Conservation (phyloP, 306 rosid genomes). For the Clitoria ternatea region DNA sequence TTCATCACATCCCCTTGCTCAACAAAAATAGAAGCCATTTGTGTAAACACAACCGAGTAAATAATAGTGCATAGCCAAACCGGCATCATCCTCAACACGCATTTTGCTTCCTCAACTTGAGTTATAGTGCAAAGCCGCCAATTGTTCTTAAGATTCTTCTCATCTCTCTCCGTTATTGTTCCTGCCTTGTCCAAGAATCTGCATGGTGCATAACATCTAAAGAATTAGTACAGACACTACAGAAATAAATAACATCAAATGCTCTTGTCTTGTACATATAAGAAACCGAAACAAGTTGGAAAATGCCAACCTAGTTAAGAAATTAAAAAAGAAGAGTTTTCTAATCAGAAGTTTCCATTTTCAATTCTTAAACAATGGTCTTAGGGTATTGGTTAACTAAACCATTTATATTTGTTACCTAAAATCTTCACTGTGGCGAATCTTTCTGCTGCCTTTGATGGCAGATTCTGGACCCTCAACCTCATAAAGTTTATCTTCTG, state of each 20-base stretch:
- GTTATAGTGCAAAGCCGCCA: slow-evolving; percentile 62
- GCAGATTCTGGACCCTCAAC: slow-evolving; percentile 48
- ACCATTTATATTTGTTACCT: slow-evolving; percentile 6
- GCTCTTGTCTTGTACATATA: no score
- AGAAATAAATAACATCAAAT: no score
- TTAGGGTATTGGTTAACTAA: no score
- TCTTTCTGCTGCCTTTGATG: slow-evolving; percentile 59
- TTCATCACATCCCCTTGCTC: slow-evolving; percentile 68
- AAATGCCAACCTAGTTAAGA: no score
- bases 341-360: no score
- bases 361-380: no score
- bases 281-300: no score
- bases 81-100: slow-evolving; percentile 51
- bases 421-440: slow-evolving; percentile 34
- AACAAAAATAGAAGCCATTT: slow-evolving; percentile 66
- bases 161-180: slow-evolving; percentile 24
- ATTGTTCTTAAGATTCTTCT: background rate
- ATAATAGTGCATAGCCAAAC: slow-evolving; percentile 64
- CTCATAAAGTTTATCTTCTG: slow-evolving; percentile 35
- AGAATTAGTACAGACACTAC: no score
- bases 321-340: no score
- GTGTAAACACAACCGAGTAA: slow-evolving; percentile 58
- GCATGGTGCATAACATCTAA: no score
- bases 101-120: slow-evolving; percentile 69
- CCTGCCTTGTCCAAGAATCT: slow-evolving; percentile 70